phyloP scores from a whole-genome alignment of 495 filamentous ascomycete genomes.

The Aspergillus conjunctus region DNA sequence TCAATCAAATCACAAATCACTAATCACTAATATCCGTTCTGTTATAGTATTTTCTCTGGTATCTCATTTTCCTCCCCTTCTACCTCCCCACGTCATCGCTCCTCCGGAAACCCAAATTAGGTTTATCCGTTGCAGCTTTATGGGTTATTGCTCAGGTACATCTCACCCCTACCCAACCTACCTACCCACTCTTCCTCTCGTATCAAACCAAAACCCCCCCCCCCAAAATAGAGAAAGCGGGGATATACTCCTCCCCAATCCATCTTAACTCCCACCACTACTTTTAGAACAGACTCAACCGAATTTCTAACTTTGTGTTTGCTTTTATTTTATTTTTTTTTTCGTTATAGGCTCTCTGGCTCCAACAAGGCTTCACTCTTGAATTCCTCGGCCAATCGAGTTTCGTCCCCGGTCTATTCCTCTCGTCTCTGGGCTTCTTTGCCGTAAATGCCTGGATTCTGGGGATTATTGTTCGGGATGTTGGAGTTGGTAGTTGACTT shows the following conservation, averaged over 20 bases:
- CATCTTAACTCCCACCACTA: no score
- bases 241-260: no score
- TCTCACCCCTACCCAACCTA: no score
- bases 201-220: neutral
- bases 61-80: constrained; percentile 87
- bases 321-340: constrained; percentile 1
- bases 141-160: constrained; percentile 73
- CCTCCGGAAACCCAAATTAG: constrained; percentile 56
- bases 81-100: constrained; percentile 83
- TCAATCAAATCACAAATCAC: neutral
- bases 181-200: neutral
- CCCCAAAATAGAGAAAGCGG: neutral
- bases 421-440: constrained; percentile 76
- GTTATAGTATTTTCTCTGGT: constrained; percentile 93
- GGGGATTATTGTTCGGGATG: constrained; percentile 74
- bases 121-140: constrained; percentile 60
- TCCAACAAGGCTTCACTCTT: constrained; percentile 83
- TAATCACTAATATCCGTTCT: neutral
- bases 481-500: constrained; percentile 35
- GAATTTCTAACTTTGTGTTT: constrained; percentile 6
- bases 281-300: no score
- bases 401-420: constrained; percentile 82
- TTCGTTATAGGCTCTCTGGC: constrained; percentile 66
- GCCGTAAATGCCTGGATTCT: constrained; percentile 84
- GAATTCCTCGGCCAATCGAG: constrained; percentile 87